These are phyloP conservation scores for Neopestalotiopsis rosae DNA, from an alignment of 2,329 filamentous ascomycete species.

Conservation along the genomic window DNA sequence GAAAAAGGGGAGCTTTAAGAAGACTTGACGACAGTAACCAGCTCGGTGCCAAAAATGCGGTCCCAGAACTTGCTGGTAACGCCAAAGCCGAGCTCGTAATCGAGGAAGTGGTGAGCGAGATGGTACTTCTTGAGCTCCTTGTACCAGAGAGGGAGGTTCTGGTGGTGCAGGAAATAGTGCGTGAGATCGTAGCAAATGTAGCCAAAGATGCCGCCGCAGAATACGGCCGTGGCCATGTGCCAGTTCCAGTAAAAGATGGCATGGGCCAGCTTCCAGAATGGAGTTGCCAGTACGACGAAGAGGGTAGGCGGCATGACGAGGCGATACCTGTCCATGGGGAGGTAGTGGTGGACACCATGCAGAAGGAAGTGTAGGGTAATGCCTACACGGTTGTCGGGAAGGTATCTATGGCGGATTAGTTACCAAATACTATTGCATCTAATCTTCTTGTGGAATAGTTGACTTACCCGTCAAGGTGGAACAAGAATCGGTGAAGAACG, in stretches of 20 bases:
- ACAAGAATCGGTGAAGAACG: constrained; percentile 83
- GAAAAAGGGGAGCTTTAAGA: constrained; percentile 14
- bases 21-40: constrained; percentile 51
- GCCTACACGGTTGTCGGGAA: constrained; percentile 89
- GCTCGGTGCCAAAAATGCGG: constrained; percentile 85
- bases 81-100: constrained; percentile 97
- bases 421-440: constrained; percentile 29
- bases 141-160: constrained; percentile 89
- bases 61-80: constrained; percentile 99
- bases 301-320: constrained; percentile 96
- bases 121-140: constrained; percentile 96
- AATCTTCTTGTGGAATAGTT: not conserved
- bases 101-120: constrained; percentile 94
- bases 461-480: constrained; percentile 89
- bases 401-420: constrained; percentile 60
- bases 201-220: constrained; percentile 89
- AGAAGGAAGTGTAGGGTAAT: constrained; percentile 91
- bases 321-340: constrained; percentile 98
- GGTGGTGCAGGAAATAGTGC: constrained; percentile 98
- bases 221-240: constrained; percentile 79
- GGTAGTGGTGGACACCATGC: constrained; percentile 96
- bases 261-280: constrained; percentile 93
- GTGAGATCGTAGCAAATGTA: constrained; percentile 97
- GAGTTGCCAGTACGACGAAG: constrained; percentile 81
- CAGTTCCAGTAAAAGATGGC: constrained; percentile 82